phyloP scores from a whole-genome alignment of 2,329 filamentous ascomycete species.

The Ophidiomyces ophidiicola region DNA sequence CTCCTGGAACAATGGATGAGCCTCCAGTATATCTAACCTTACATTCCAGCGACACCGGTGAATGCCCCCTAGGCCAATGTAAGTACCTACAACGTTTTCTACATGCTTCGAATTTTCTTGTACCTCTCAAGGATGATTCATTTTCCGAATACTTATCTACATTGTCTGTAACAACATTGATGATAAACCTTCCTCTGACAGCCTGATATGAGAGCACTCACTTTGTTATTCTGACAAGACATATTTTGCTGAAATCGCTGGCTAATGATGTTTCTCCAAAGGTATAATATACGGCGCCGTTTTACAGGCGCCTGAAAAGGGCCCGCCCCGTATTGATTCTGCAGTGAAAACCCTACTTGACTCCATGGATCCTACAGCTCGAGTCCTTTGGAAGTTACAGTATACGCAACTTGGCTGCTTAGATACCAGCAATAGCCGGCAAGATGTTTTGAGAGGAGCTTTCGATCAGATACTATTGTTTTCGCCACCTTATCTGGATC shows the following conservation, averaged over 20 bases:
- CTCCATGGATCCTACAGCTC: slow-evolving; percentile 25
- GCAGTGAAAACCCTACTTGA: slow-evolving; percentile 34
- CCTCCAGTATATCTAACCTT: slow-evolving; percentile 50
- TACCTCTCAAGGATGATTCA: slow-evolving; percentile 64
- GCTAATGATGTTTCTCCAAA: slow-evolving; percentile 1
- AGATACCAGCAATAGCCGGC: slow-evolving; percentile 12
- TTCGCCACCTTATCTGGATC: slow-evolving; percentile 47
- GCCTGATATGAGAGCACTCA: slow-evolving; percentile 52
- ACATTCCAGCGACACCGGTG: slow-evolving; percentile 83
- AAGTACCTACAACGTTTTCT: slow-evolving; percentile 40
- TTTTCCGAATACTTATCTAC: slow-evolving; percentile 97
- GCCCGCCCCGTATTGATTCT: slow-evolving; percentile 30
- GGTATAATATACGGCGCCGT: slow-evolving; percentile 48
- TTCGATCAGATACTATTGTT: slow-evolving; percentile 44
- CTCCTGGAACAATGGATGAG: slow-evolving; percentile 22
- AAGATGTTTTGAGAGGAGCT: slow-evolving; percentile 16
- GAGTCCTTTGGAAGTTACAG: slow-evolving; percentile 41
- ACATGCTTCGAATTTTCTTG: slow-evolving; percentile 11
- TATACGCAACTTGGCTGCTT: slow-evolving; percentile 38
- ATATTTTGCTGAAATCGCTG: slow-evolving; percentile 7
- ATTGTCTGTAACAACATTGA: slow-evolving; percentile 95
- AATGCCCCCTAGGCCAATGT: slow-evolving; percentile 84
- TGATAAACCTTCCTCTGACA: slow-evolving; percentile 74
- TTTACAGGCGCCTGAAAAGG: slow-evolving; percentile 25
- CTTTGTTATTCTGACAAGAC: slow-evolving; percentile 16